Evolutionary conservation across 768 basidiomycete species (phyloP).

Genomic region (Kwoniella dejecticola): DNA sequence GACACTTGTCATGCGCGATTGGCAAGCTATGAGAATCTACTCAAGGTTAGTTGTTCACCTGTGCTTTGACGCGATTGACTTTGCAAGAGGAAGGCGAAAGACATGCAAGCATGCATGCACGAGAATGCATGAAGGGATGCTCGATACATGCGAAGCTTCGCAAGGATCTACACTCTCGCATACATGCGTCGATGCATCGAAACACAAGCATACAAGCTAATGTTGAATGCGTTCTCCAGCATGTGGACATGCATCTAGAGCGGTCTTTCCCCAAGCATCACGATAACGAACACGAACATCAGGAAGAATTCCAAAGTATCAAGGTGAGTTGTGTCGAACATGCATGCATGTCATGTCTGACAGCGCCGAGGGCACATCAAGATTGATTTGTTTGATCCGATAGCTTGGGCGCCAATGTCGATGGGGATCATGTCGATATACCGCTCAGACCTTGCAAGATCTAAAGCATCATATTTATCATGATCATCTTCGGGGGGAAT

Average conservation of each 20-base stretch:
- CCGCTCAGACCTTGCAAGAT: too few relatives aligned
- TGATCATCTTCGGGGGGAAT: not conserved
- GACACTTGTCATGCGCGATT: not conserved
- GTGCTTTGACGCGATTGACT: conserved; percentile 8
- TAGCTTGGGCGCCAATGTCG: too few relatives aligned
- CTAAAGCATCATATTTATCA: not conserved
- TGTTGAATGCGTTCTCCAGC: not conserved
- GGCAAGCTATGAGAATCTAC: not conserved
- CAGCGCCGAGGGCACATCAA: too few relatives aligned
- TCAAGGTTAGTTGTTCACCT: conserved; percentile 4
- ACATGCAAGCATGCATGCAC: not conserved
- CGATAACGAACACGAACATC: too few relatives aligned
- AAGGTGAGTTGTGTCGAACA: too few relatives aligned
- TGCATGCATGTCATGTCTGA: too few relatives aligned
- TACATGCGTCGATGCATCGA: too few relatives aligned
- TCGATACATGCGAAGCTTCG: conserved; percentile 6
- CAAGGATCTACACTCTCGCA: not conserved
- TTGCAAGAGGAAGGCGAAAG: not conserved
- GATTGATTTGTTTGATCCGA: too few relatives aligned
- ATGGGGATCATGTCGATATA: not conserved
- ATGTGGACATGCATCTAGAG: too few relatives aligned
- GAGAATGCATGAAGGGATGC: not conserved
- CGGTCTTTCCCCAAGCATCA: too few relatives aligned
- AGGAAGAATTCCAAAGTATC: too few relatives aligned
- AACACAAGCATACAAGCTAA: too few relatives aligned